Base-by-base conservation (phyloP, 2,329 filamentous ascomycete species). In the Phialophora tarda region DNA sequence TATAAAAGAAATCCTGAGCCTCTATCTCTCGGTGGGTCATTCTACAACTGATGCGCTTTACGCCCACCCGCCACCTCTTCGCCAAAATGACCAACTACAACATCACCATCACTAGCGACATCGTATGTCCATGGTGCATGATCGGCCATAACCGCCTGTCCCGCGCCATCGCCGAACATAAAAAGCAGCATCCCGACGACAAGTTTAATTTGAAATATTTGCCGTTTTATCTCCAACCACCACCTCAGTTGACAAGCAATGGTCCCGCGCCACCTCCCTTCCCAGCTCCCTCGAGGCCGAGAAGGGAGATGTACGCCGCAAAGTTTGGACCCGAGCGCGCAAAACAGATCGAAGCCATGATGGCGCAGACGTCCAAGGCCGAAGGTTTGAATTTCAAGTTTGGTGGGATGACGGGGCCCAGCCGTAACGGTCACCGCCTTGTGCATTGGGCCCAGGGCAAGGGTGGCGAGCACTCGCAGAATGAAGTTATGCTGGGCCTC, bases 51-150 rank as follows among this genome's bases (percentile, higher is more conserved):
- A 63, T 70, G 68, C 59, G 30, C 21, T 66, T 70, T 21, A 41
- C 14, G 14, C 63, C 60, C 8, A 70, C 51, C 23, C 58, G 48
- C 3, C 62, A 34, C 48, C 61, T 64, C 24, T 11, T 65, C 26
- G 38, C 63, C 32, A 51, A 54, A 53, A 93, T 93, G 91, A 87
- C 89, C 23, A 86, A 88, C 73, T 91, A 93, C 81, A 86, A 87
- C 68, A 90, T 96, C 78, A 87, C 89, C 66, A 86, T 92, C 75
- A 87, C 93, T 65, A 91, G 86, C n/a, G 93, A 96, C 79, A 91
- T 88, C 2, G 86, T 95, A 72, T 96, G 92, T 44, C 64, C 64
- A 44, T 86, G 82, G 74, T 91, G 92, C 83, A 95, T 93, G 77
- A 82, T 96, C 17, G 92, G 92, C 77, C 90, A 91, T 75, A 88